Conservation (phyloP, 2,329 filamentous ascomycete genomes). For the Hypoxylon sp. region DNA sequence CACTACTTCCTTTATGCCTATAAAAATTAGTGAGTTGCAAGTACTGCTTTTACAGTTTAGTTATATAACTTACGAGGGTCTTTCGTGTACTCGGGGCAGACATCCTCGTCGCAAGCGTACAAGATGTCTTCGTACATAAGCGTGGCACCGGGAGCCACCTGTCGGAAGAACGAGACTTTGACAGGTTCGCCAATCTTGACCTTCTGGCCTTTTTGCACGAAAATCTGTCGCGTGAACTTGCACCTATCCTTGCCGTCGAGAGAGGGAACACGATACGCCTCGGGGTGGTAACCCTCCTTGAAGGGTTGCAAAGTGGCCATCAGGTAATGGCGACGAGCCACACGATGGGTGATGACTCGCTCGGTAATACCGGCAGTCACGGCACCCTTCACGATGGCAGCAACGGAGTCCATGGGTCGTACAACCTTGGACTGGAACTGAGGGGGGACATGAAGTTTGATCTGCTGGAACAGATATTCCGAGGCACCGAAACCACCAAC, state of each 20-base stretch:
- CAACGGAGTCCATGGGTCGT: constrained; percentile 97
- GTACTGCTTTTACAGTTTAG: not conserved
- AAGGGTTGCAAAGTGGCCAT: constrained; percentile 99
- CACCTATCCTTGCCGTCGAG: constrained; percentile 97
- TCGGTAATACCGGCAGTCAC: constrained; percentile 98
- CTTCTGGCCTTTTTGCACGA: constrained; percentile 97
- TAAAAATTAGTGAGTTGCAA: constrained; percentile 44
- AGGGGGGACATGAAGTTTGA: constrained; percentile 96
- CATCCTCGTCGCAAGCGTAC: constrained; percentile 97
- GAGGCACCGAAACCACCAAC: constrained; percentile 98
- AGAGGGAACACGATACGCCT: constrained; percentile 96
- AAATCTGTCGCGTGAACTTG: constrained; percentile 98
- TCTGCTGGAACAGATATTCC: constrained; percentile 99
- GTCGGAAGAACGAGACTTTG: constrained; percentile 98
- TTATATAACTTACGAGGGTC: constrained; percentile 84
- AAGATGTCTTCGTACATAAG: constrained; percentile 99
- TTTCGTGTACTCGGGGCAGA: constrained; percentile 98
- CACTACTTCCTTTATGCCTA: constrained; percentile 98
- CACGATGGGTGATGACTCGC: constrained; percentile 94
- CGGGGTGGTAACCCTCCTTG: constrained; percentile 98
- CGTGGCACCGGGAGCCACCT: constrained; percentile 94
- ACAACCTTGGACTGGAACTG: constrained; percentile 99
- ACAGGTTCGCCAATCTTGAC: constrained; percentile 99
- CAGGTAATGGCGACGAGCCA: constrained; percentile 96
- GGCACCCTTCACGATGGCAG: constrained; percentile 97